Base-by-base conservation (phyloP, 768 basidiomycete genomes). In the Coprinopsis cinerea region DNA sequence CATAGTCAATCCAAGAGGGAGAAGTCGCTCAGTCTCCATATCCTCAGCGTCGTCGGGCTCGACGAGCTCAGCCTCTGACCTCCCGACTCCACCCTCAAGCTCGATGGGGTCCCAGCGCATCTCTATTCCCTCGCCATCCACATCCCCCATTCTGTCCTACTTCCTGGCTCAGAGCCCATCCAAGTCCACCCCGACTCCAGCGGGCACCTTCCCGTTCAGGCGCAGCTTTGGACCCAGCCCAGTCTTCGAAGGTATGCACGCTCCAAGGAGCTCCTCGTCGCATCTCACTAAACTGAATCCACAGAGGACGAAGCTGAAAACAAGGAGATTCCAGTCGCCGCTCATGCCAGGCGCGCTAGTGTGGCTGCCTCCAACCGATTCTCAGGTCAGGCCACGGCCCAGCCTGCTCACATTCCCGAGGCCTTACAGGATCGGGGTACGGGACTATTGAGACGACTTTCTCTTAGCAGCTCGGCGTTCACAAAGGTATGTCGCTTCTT, bases 391-490 rank as follows among this genome's bases (percentile, higher is more conserved):
- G 62, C 69, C n/a, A n/a, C n/a, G n/a, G 57, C 73, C 15, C 53
- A 66, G 28, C 59, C 44, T 27, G 42, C 53, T 15, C 34, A 66
- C 2, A 62, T 82, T 4, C 74, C 78, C 4, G 74, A 78, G 4
- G 63, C 69, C 14, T 76, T 76, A 24, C 65, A 74, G 7, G 85
- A 88, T 52, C 77, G 89, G 7, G 88, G 85, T 1, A 74, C 80
- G 13, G 85, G 81, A 49, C 70, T 91, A 24, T 66, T 92, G 52
- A 77, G 88, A 44, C 77, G 89, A 47, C 81, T 92, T 48, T 90
- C 88, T 30, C 70, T 92, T 9, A 79, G 84, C 53, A 73, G 67
- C 45, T 65, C 69, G 36, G 69, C 77, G 17, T 75, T 86, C 56
- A 64, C 59, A 22, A 79, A 74, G 73, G 88, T 87, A 55, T 59